Conservation (phyloP, 2,329 filamentous ascomycete species). For the Blumeria hordei region DNA sequence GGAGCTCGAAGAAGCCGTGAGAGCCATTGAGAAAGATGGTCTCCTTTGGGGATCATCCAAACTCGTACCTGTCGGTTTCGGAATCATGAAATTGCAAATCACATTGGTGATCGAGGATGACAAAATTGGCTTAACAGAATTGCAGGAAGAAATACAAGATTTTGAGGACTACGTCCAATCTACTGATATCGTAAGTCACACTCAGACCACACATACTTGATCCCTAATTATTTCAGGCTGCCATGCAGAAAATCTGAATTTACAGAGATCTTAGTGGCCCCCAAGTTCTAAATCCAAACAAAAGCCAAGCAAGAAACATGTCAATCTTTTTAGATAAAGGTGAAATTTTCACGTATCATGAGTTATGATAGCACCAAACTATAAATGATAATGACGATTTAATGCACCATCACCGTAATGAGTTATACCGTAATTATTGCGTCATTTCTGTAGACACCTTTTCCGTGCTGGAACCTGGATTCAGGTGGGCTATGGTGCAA, state of each 20-base stretch:
- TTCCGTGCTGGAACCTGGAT: no score
- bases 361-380: no score
- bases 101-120: conserved; percentile 95
- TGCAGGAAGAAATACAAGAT: conserved; percentile 64
- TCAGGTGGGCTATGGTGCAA: no score
- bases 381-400: no score
- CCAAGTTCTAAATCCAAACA: no score
- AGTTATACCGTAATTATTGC: no score
- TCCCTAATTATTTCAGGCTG: conserved; percentile 21
- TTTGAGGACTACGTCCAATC: conserved; percentile 95
- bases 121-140: conserved; percentile 69
- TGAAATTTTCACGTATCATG: no score
- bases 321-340: no score
- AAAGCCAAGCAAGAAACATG: no score
- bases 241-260: conserved; percentile 83
- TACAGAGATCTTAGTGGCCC: no score
- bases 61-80: conserved; percentile 76
- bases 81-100: conserved; percentile 98
- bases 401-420: no score
- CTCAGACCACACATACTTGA: conserved; percentile 3
- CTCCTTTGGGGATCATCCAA: conserved; percentile 89
- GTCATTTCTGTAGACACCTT: no score
- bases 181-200: conserved; percentile 43
- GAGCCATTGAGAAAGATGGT: conserved; percentile 71
- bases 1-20: conserved; percentile 57